Percentiles rank a stretch among this genome's conserved stretches.
These are phyloP conservation scores for Boehmeria nivea DNA, from an alignment of 306 rosid species.

Conservation along the genomic window DNA sequence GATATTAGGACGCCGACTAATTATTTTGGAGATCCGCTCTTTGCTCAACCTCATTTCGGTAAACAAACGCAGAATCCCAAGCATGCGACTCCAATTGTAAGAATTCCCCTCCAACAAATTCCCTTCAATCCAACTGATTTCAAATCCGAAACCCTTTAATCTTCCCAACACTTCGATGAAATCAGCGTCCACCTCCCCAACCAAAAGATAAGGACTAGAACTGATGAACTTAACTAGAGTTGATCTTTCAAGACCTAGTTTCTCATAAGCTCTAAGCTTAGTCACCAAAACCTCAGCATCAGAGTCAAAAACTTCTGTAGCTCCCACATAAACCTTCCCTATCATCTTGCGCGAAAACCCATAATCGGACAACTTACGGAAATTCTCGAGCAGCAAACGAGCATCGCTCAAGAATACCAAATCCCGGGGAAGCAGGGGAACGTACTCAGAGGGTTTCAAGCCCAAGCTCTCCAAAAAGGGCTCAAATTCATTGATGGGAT, in stretches of 20 bases:
- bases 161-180: conserved; percentile 47
- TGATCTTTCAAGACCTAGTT: conserved; percentile 33
- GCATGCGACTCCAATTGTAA: conserved; percentile 58
- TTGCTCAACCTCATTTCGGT: conserved; percentile 31
- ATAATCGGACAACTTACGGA: conserved; percentile 40
- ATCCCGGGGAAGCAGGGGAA: conserved; percentile 43
- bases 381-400: conserved; percentile 51
- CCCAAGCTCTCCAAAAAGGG: conserved; percentile 85
- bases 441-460: conserved; percentile 60
- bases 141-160: conserved; percentile 40
- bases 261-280: conserved; percentile 50
- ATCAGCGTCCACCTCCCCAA: conserved; percentile 41
- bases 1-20: conserved; percentile 35
- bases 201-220: conserved; percentile 54
- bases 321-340: conserved; percentile 52
- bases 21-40: conserved; percentile 32
- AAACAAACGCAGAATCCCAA: conserved; percentile 40
- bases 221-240: conserved; percentile 30
- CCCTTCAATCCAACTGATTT: conserved; percentile 41
- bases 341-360: conserved; percentile 52
- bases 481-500: conserved; percentile 83
- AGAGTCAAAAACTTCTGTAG: conserved; percentile 36
- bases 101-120: conserved; percentile 30
- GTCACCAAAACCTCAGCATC: conserved; percentile 44
- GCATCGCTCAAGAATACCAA: conserved; percentile 60